A percentile compares a stretch with the other conserved stretches of the same genome.
Conservation (phyloP, 345 rosid species). For the Citrus maxima region DNA sequence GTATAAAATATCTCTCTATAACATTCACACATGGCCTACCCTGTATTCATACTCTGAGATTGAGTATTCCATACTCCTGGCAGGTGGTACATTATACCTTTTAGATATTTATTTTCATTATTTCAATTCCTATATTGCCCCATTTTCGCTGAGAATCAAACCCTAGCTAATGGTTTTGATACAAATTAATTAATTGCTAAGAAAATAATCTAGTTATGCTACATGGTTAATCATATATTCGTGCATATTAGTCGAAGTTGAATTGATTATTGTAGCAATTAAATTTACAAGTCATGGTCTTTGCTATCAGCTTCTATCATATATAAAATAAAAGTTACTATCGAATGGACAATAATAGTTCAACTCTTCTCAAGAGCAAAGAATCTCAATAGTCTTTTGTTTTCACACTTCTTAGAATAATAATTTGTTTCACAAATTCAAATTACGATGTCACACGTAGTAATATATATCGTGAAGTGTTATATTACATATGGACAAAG, state of each 20-base stretch:
- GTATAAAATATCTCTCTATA: constrained; percentile 9
- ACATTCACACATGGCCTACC: constrained; percentile 18
- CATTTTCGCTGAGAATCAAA: not conserved
- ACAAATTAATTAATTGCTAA: not conserved
- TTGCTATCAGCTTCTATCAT: no score
- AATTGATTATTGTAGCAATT: not conserved
- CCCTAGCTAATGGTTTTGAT: not conserved
- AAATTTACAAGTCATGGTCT: no score
- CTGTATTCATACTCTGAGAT: constrained; percentile 32
- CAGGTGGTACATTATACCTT: constrained; percentile 23
- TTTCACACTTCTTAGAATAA: not conserved
- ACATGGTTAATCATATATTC: not conserved
- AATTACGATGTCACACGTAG: not conserved
- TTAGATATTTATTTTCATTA: constrained; percentile 14
- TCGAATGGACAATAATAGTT: not conserved
- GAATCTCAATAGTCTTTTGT: no score
- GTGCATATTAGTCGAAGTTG: not conserved
- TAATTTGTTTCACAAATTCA: no score
- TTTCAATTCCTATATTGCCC: constrained; percentile 19
- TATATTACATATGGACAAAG: not conserved
- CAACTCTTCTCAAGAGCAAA: not conserved
- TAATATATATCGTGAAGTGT: not conserved
- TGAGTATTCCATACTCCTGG: constrained; percentile 44
- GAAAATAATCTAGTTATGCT: not conserved
- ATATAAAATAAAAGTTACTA: not conserved